phyloP scores from a whole-genome alignment of 2,329 filamentous ascomycete genomes.

The Coniochaeta sp. region DNA sequence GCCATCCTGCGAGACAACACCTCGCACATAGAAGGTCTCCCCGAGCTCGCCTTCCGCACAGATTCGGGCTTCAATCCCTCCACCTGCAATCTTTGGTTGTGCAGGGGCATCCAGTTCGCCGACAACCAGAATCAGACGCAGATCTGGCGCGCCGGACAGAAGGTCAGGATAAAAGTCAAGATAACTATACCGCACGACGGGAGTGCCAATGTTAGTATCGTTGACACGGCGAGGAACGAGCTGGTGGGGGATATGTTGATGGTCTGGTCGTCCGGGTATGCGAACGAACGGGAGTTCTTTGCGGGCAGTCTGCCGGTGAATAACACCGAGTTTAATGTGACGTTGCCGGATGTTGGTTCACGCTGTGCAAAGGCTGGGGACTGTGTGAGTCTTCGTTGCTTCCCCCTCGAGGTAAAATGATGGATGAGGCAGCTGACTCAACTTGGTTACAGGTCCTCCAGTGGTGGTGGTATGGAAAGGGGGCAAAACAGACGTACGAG shows the following conservation, averaged over 20 bases:
- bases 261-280: not conserved
- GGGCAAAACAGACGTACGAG: conserved; percentile 2
- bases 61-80: conserved; percentile 4
- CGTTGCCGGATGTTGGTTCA: not conserved
- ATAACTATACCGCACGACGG: conserved; percentile 32
- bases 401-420: not conserved
- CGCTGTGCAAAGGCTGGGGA: not conserved
- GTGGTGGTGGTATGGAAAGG: conserved; percentile 4
- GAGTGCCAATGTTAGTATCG: conserved; percentile 32
- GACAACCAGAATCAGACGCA: conserved; percentile 22
- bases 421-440: not conserved
- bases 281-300: conserved; percentile 4
- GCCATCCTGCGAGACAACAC: conserved; percentile 8
- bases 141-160: conserved; percentile 22
- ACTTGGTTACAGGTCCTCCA: not conserved
- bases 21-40: conserved; percentile 9
- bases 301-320: conserved; percentile 1
- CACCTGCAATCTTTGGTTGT: conserved; percentile 19
- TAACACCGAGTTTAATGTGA: conserved; percentile 3
- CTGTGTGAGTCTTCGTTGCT: not conserved
- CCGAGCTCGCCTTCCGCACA: conserved; percentile 1
- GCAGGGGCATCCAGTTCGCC: conserved; percentile 19
- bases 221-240: conserved; percentile 29
- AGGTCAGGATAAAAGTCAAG: conserved; percentile 25
- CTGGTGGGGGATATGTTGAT: conserved; percentile 30